phyloP scores from a whole-genome alignment of 116 monocot species.

The Papilionanthe hybrid region DNA sequence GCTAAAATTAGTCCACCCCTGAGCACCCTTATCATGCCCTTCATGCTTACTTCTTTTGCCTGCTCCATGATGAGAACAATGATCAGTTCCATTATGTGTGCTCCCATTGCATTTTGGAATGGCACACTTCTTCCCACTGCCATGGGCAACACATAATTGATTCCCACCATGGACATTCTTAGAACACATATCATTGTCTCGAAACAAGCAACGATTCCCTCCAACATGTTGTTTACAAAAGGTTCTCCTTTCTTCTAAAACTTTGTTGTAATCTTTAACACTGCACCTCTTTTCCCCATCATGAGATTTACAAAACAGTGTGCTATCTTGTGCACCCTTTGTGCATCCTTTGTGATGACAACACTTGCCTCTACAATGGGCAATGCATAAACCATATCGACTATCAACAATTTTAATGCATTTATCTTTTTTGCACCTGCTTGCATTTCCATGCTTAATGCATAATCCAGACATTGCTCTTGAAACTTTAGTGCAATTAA shows the following conservation, averaged over 20 bases:
- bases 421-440: constrained; percentile 14
- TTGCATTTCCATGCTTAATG: constrained; percentile 32
- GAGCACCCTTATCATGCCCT: constrained; percentile 26
- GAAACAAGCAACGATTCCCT: constrained; percentile 35
- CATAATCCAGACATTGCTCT: constrained; percentile 25
- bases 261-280: constrained; percentile 22
- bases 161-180: constrained; percentile 37
- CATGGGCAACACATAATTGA: constrained; percentile 35
- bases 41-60: constrained; percentile 26
- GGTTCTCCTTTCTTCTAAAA: constrained; percentile 34
- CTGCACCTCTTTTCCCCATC: constrained; percentile 32
- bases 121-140: constrained; percentile 32
- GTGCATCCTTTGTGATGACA: constrained; percentile 20
- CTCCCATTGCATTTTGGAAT: constrained; percentile 20
- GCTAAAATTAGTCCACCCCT: constrained; percentile 37
- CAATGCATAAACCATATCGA: constrained; percentile 25
- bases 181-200: constrained; percentile 20
- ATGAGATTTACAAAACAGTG: constrained; percentile 21
- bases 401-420: constrained; percentile 22
- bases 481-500: constrained; percentile 19
- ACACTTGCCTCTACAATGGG: constrained; percentile 31
- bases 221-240: constrained; percentile 38
- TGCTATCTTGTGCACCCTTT: constrained; percentile 34
- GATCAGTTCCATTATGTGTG: constrained; percentile 30
- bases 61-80: constrained; percentile 30